A percentile compares a stretch with the other conserved stretches of the same genome.
Conservation (phyloP, 2,329 filamentous ascomycete genomes). For the Verticillium zaregamsianum region DNA sequence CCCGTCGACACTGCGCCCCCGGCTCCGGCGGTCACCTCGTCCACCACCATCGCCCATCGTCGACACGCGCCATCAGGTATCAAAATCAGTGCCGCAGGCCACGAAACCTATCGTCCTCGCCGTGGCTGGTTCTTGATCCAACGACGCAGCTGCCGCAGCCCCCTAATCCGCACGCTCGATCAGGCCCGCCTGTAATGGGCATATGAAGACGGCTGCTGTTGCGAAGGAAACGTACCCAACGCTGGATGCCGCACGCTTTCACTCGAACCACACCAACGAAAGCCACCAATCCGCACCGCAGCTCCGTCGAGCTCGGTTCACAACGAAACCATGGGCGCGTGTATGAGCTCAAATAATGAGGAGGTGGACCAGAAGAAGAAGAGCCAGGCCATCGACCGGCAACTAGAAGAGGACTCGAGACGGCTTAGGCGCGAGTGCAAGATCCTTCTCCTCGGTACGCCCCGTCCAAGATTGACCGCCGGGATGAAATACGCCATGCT, state of each 20-base stretch:
- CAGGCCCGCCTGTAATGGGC: background rate
- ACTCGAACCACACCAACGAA: background rate
- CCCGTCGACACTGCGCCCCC: no score
- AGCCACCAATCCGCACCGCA: background rate
- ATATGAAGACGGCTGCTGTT: background rate
- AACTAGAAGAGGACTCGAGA: conserved; percentile 90
- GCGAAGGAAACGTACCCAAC: background rate
- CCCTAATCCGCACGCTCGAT: conserved; percentile 42
- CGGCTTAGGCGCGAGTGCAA: conserved; percentile 97
- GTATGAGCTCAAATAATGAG: conserved; percentile 84
- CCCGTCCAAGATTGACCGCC: background rate
- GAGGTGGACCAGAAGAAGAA: conserved; percentile 92
- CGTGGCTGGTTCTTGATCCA: conserved; percentile 34
- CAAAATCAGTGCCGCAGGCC: background rate
- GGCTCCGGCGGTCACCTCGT: background rate
- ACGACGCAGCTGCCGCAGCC: conserved; percentile 54
- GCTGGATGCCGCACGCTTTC: background rate
- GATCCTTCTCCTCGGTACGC: conserved; percentile 85
- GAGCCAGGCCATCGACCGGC: conserved; percentile 92
- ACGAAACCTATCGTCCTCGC: conserved; percentile 36
- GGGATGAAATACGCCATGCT: background rate
- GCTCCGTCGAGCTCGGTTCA: background rate
- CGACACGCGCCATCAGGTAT: background rate
- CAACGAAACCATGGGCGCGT: conserved; percentile 72
- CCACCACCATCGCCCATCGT: background rate